phyloP scores from a whole-genome alignment of 2,329 filamentous ascomycete genomes.

The Aspergillus pseudoterreus region DNA sequence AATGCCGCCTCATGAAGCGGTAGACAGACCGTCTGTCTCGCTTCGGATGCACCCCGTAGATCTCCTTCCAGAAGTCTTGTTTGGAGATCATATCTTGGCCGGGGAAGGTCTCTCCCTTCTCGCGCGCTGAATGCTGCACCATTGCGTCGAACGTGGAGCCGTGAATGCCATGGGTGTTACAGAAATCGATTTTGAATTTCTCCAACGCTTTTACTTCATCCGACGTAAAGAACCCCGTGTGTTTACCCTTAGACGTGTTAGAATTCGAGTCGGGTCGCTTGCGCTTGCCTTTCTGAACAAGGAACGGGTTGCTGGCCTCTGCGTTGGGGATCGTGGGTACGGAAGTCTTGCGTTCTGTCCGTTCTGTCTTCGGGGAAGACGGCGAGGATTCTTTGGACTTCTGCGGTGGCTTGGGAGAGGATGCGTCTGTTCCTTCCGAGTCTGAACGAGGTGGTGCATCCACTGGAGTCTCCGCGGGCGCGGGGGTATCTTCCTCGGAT shows the following conservation, averaged over 20 bases:
- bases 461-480: neutral
- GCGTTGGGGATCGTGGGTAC: neutral
- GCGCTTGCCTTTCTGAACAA: conserved; percentile 11
- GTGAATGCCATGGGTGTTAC: conserved; percentile 24
- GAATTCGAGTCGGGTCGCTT: neutral
- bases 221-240: conserved; percentile 28
- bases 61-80: conserved; percentile 33
- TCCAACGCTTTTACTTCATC: conserved; percentile 31
- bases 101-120: conserved; percentile 20
- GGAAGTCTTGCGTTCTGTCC: neutral
- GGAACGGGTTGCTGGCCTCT: neutral
- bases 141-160: conserved; percentile 26
- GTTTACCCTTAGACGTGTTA: conserved; percentile 5
- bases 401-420: neutral
- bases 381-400: neutral
- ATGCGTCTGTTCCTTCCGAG: no score
- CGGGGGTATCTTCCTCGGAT: neutral
- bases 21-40: conserved; percentile 37
- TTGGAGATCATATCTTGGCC: conserved; percentile 21
- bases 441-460: neutral
- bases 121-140: conserved; percentile 32
- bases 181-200: conserved; percentile 31
- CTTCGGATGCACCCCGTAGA: conserved; percentile 33
- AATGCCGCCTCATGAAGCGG: conserved; percentile 43
- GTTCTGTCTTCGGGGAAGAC: neutral